Conservation (phyloP, 2,329 filamentous ascomycete genomes). For the Dichotomopilus funicola region DNA sequence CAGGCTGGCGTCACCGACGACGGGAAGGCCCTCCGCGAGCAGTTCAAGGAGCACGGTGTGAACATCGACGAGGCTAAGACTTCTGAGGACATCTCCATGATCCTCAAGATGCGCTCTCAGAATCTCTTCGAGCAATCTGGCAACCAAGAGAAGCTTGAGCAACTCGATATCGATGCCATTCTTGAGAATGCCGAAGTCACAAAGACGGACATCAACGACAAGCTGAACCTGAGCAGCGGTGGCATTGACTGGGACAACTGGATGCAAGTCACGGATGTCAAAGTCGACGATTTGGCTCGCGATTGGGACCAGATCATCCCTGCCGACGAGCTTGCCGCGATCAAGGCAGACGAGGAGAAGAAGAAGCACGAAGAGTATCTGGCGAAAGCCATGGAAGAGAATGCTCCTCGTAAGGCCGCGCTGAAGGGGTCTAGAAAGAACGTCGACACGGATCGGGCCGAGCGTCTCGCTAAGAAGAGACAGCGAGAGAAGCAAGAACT, state of each 20-base stretch:
- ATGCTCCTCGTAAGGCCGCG: slow-evolving; percentile 69
- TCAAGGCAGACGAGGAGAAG: slow-evolving; percentile 84
- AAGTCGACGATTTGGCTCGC: slow-evolving; percentile 71
- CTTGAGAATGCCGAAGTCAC: slow-evolving; percentile 95
- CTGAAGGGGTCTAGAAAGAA: slow-evolving; percentile 49
- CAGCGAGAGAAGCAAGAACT: slow-evolving; percentile 62
- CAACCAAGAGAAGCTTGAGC: slow-evolving; percentile 93
- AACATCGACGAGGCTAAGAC: slow-evolving; percentile 77
- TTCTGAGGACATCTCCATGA: slow-evolving; percentile 90
- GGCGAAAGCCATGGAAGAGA: slow-evolving; percentile 75
- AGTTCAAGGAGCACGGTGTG: slow-evolving; percentile 71
- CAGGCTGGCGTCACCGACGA: slow-evolving; percentile 96
- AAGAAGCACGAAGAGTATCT: slow-evolving; percentile 78
- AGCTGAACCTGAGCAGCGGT: slow-evolving; percentile 85
- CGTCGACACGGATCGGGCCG: slow-evolving; percentile 53
- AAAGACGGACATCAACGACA: slow-evolving; percentile 90
- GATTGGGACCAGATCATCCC: slow-evolving; percentile 99
- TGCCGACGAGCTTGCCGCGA: slow-evolving; percentile 79
- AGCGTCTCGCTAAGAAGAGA: slow-evolving; percentile 59
- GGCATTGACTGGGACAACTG: slow-evolving; percentile 84
- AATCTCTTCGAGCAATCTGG: slow-evolving; percentile 98
- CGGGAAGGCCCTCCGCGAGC: slow-evolving; percentile 67
- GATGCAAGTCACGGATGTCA: slow-evolving; percentile 96
- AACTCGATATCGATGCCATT: slow-evolving; percentile 95
- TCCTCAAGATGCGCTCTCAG: slow-evolving; percentile 95